phyloP scores from a whole-genome alignment of 441 rosid species.

The Pelargonium myrrhifolium region DNA sequence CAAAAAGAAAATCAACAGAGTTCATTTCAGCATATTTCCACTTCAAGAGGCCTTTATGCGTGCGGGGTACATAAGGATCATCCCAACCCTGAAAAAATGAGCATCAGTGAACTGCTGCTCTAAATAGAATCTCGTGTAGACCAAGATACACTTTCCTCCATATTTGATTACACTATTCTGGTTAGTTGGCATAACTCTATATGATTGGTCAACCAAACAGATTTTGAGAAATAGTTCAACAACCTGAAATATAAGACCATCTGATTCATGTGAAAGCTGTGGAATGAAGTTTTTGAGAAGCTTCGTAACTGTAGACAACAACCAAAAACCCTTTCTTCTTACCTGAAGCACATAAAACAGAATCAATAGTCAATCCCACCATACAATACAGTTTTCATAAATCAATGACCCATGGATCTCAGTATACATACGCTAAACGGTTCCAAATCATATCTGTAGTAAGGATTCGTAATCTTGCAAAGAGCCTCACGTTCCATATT shows the following conservation, averaged over 20 bases:
- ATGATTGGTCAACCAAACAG: background rate
- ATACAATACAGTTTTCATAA: background rate
- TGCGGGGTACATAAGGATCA: conserved; percentile 93
- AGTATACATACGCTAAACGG: conserved; percentile 73
- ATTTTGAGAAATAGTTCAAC: conserved; percentile 4
- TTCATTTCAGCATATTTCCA: conserved; percentile 97
- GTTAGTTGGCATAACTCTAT: background rate
- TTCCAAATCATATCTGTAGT: conserved; percentile 85
- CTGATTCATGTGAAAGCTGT: conserved; percentile 93
- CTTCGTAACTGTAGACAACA: conserved; percentile 84
- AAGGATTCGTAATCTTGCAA: conserved; percentile 53
- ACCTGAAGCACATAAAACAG: conserved; percentile 43
- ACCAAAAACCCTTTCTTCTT: conserved; percentile 96
- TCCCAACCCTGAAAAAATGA: conserved; percentile 78
- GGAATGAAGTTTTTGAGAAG: conserved; percentile 89
- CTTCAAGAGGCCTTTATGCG: conserved; percentile 93
- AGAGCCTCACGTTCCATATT: conserved; percentile 70
- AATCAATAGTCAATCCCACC: conserved; percentile 3
- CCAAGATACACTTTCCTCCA: no score
- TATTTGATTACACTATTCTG: background rate
- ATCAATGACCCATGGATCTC: background rate
- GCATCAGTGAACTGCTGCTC: no score
- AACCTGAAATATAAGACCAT: conserved; percentile 98
- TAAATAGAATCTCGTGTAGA: no score
- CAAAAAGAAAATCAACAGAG: conserved; percentile 90